These are phyloP conservation scores for Brassica hybrid DNA, from an alignment of 441 rosid genomes.

Conservation along the genomic window DNA sequence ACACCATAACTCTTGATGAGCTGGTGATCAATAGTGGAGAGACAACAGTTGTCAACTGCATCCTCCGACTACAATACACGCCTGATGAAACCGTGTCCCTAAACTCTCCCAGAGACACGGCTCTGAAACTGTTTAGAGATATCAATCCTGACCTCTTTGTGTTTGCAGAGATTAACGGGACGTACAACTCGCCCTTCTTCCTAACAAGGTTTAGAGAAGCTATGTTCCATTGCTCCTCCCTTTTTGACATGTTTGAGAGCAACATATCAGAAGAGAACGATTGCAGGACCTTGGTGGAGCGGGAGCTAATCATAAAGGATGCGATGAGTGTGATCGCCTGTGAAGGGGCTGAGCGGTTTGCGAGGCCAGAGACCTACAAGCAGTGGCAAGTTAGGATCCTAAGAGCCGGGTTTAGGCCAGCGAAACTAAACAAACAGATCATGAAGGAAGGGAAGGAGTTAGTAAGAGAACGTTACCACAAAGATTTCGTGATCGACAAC, in stretches of 20 bases:
- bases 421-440: conserved; percentile 50
- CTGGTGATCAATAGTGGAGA: conserved; percentile 64
- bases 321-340: conserved; percentile 84
- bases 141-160: conserved; percentile 76
- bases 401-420: conserved; percentile 71
- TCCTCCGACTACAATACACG: conserved; percentile 63
- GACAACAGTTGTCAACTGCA: conserved; percentile 64
- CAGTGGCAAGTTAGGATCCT: conserved; percentile 83
- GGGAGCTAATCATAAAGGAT: conserved; percentile 61
- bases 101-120: conserved; percentile 76
- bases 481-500: conserved; percentile 45
- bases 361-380: conserved; percentile 83
- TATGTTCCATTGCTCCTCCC: conserved; percentile 73
- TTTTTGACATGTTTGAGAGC: conserved; percentile 80
- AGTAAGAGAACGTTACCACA: conserved; percentile 41
- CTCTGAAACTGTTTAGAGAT: conserved; percentile 60
- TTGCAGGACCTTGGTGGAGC: conserved; percentile 65
- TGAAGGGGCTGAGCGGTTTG: conserved; percentile 80
- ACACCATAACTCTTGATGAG: conserved; percentile 73
- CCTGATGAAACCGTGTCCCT: conserved; percentile 76
- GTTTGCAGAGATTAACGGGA: conserved; percentile 73
- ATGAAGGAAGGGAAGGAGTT: conserved; percentile 35
- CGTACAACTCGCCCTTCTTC: conserved; percentile 83
- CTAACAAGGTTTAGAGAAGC: conserved; percentile 84
- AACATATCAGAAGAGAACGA: conserved; percentile 59